Evolutionary conservation across 257 asterid genomes (phyloP).

Genomic region (Solanum raphanifolium): DNA sequence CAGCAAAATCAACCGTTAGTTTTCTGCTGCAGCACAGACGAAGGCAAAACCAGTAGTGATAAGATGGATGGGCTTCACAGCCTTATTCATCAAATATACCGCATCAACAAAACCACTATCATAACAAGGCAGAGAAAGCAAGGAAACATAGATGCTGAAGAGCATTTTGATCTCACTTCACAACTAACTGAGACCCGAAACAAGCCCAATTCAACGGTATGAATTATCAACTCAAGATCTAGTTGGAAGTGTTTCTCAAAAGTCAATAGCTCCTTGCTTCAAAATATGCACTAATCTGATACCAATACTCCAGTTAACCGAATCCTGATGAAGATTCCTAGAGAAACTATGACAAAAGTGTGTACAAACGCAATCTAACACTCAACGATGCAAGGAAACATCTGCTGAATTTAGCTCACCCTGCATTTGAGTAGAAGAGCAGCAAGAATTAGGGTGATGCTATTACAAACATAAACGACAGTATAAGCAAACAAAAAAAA

Average conservation of each 20-base stretch:
- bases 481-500: not conserved
- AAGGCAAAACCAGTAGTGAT: slow-evolving; percentile 17
- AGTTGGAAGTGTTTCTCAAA: slow-evolving; percentile 20
- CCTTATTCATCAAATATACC: slow-evolving; percentile 45
- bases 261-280: slow-evolving; percentile 6
- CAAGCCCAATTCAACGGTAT: slow-evolving; percentile 11
- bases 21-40: not conserved
- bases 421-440: not conserved
- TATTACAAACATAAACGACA: not conserved
- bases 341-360: not conserved
- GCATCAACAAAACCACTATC: slow-evolving; percentile 9
- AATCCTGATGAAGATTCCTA: slow-evolving; percentile 8
- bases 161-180: slow-evolving; percentile 37
- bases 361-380: not conserved
- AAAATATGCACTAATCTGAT: slow-evolving; percentile 6
- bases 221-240: slow-evolving; percentile 17
- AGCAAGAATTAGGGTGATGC: not conserved
- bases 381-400: not conserved
- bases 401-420: not conserved
- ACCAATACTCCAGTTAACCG: slow-evolving; percentile 28
- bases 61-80: slow-evolving; percentile 40
- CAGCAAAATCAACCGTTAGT: slow-evolving; percentile 45
- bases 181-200: slow-evolving; percentile 1
- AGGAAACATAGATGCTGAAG: slow-evolving; percentile 16
- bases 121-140: slow-evolving; percentile 9